Percentiles rank a stretch among this genome's conserved stretches.
phyloP scores from a whole-genome alignment of 495 filamentous ascomycete genomes.

The Tuber umbilicatum region DNA sequence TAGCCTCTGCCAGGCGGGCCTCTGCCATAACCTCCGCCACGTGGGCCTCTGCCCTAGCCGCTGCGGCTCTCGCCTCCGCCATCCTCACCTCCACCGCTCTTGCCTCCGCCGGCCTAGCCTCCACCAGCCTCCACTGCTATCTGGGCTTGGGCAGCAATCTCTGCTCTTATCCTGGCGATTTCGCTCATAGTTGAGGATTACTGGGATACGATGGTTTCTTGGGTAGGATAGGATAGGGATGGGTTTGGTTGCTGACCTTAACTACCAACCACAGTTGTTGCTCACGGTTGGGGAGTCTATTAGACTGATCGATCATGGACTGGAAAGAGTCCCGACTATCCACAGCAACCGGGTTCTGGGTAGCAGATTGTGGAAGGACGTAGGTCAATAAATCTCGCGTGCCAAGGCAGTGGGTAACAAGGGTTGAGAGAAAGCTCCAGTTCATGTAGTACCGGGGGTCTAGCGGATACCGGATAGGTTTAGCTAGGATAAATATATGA shows the following conservation, averaged over 20 bases:
- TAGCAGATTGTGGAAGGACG: not conserved
- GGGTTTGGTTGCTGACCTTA: not conserved
- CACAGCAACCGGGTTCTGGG: not conserved
- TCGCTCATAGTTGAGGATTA: too few species aligned
- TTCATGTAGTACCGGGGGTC: not conserved
- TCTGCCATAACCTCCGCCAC: too few species aligned
- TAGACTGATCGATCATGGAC: not conserved
- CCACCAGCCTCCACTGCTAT: too few species aligned
- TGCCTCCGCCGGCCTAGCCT: too few species aligned
- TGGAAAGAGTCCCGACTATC: not conserved
- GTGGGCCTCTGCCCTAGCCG: too few species aligned
- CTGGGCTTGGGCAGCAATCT: too few species aligned
- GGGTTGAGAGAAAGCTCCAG: not conserved
- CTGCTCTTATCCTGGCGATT: too few species aligned
- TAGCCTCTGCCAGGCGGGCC: too few species aligned
- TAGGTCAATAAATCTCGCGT: not conserved
- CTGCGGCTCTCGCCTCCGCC: not conserved
- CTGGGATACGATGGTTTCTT: not conserved
- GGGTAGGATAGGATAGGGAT: too few species aligned
- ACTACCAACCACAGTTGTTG: not conserved
- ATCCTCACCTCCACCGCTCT: too few species aligned
- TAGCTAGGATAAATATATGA: too few species aligned
- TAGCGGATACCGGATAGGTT: too few species aligned
- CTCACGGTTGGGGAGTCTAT: not conserved
- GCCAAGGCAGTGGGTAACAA: not conserved